Percentiles rank a stretch among this genome's conserved stretches.
These are phyloP conservation scores for Eucalyptus viminalis DNA, from an alignment of 345 rosid genomes.

Conservation along the genomic window DNA sequence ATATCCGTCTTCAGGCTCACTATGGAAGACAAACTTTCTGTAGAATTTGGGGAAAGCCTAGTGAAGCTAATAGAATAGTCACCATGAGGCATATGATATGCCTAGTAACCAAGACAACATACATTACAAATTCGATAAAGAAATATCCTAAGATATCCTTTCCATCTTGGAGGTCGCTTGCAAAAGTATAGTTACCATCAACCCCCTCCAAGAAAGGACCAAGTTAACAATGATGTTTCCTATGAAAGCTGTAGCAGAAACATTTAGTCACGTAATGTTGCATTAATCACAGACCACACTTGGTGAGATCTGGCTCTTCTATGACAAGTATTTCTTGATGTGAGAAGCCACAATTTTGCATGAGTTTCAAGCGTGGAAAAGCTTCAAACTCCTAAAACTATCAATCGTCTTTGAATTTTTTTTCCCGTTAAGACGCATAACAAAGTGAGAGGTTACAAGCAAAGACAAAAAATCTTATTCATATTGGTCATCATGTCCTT, in stretches of 20 bases:
- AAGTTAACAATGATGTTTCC: not conserved
- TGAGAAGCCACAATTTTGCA: not conserved
- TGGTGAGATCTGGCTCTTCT: not conserved
- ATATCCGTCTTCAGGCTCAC: not conserved
- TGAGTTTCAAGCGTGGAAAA: not conserved
- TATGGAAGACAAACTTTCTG: not conserved
- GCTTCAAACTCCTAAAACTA: not conserved
- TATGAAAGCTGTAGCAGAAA: not conserved
- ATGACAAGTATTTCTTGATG: not conserved
- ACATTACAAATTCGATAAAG: not conserved
- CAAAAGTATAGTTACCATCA: not conserved
- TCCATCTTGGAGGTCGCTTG: not conserved
- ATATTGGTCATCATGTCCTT: not conserved
- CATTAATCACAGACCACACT: not conserved
- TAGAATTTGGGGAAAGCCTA: not conserved
- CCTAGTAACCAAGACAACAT: not conserved
- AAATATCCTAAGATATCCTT: not conserved
- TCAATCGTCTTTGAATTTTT: not conserved
- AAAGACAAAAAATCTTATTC: not conserved
- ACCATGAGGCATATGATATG: not conserved
- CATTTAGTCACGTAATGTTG: not conserved
- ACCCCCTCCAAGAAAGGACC: not conserved
- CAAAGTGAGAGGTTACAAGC: not conserved
- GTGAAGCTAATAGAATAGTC: not conserved
- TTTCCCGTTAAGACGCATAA: not conserved